phyloP scores from a whole-genome alignment of 148 eudicot species.

The Camellia granthamiana region DNA sequence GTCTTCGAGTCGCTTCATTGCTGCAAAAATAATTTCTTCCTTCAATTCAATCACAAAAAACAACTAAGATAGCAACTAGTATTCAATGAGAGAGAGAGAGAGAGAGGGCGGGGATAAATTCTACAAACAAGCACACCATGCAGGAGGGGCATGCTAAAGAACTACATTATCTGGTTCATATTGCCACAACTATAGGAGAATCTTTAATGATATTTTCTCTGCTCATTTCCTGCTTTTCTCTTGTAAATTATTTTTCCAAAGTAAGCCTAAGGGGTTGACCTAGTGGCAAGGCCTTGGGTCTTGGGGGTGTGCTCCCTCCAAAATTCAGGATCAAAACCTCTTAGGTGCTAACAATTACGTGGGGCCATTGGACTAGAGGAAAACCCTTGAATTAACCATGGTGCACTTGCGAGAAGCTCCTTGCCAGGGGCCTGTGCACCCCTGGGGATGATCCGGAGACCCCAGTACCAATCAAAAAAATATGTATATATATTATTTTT shows the following conservation, averaged over 20 bases:
- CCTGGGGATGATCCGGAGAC: too few relatives aligned
- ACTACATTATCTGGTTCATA: neutral
- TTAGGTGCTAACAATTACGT: too few relatives aligned
- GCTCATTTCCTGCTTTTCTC: neutral
- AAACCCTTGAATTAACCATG: too few relatives aligned
- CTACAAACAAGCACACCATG: neutral
- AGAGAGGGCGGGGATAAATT: neutral
- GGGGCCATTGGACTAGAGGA: too few relatives aligned
- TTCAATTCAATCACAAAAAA: conserved; percentile 12
- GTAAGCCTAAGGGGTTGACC: neutral
- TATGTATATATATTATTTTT: neutral
- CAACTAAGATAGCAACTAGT: neutral
- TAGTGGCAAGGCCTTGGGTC: too few relatives aligned
- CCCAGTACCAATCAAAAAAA: too few relatives aligned
- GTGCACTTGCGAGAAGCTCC: too few relatives aligned
- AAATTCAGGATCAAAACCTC: too few relatives aligned
- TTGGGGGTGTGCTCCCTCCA: too few relatives aligned
- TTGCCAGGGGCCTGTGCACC: too few relatives aligned
- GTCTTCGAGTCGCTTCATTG: conserved; percentile 83
- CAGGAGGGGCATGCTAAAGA: neutral
- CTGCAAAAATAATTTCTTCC: conserved; percentile 35
- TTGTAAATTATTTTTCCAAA: neutral
- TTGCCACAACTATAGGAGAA: conserved; percentile 8
- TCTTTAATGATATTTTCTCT: neutral
- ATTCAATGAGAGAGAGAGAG: neutral